Evolutionary conservation across 768 basidiomycete genomes (phyloP), one percentile per base, ranked within the genome.

Genomic region (Lactifluus hygrophoroides): DNA sequence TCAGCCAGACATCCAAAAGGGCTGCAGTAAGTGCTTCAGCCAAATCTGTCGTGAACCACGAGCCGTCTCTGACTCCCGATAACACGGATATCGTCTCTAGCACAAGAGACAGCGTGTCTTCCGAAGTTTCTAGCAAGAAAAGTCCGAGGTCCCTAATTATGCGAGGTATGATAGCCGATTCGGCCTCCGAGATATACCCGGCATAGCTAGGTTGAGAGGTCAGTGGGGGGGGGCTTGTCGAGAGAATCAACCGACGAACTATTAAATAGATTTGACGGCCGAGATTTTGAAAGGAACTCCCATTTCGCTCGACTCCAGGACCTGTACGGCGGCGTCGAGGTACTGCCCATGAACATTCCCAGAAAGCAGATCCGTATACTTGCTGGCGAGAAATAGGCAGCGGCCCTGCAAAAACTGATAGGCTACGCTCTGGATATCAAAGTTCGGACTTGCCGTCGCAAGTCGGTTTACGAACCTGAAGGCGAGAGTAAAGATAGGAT

Each of bases 341-440:
- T 97, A 98, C 66, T 94, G 90, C 0, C 82, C 81, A 1, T 89
- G 85, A 48, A 94, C 76, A 56, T 83, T 76, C 13, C 78, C 65
- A 0, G 92, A 87, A 5, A 97, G 76, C 10, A 87, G 71, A 63
- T 83, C 81, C 1, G 89, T 80, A 67, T 84, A 97, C 66, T 93
- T 87, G 67, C 91, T 93, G 3, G 94, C 92, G 64, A 97, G 94
- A 45, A 98, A 90, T 60, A 97, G 96, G 0, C 85, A 90, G 60
- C 96, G 80, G 11, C 95, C 96, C 72, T 97, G 95, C 28, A 99
- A 71, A 80, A 97, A 99, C 0, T 93, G 93, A 56, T 78, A 79
- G 23, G 91, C 94, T 95, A 65, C 4, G 17, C 4, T 54, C 56
- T n/a, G 58, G n/a, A 9, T 2, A 32, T 59, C 6, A 59, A 32